Evolutionary conservation across 1,284 basidiomycete species (phyloP).

Genomic region (Psilocybe mexicana): DNA sequence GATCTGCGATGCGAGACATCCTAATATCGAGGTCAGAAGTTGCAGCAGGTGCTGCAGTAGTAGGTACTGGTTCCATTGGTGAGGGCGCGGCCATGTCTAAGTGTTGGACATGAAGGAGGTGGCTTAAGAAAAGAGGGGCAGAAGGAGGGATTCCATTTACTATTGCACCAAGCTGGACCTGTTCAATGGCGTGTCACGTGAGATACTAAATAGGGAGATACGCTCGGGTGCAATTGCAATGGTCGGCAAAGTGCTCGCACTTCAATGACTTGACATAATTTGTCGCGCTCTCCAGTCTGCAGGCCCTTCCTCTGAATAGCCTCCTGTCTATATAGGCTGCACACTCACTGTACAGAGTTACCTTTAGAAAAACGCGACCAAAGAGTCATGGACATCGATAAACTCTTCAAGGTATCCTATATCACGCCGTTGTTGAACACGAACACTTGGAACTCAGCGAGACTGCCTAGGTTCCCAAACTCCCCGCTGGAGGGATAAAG

Average conservation of each 20-base stretch:
- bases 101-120: slow-evolving; percentile 8
- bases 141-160: background rate
- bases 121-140: too few relatives aligned
- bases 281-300: background rate
- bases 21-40: slow-evolving; percentile 66
- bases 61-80: slow-evolving; percentile 30
- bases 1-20: slow-evolving; percentile 72
- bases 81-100: slow-evolving; percentile 29
- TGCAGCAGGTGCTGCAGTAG: slow-evolving; percentile 26
- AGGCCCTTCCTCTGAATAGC: background rate
- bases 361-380: too few relatives aligned
- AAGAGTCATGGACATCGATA: slow-evolving; percentile 71
- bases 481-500: slow-evolving; percentile 66
- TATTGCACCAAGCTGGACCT: background rate
- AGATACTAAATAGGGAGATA: background rate
- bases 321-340: background rate
- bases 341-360: background rate
- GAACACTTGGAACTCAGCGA: background rate
- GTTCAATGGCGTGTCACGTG: background rate
- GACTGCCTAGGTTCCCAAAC: slow-evolving; percentile 61
- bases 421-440: too few relatives aligned
- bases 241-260: too few relatives aligned
- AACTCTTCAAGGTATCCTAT: slow-evolving; percentile 70
- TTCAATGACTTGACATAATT: background rate
- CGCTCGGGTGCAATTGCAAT: too few relatives aligned